These are phyloP conservation scores for Kwoniella dendrophila DNA, from an alignment of 768 basidiomycete genomes.

Conservation along the genomic window DNA sequence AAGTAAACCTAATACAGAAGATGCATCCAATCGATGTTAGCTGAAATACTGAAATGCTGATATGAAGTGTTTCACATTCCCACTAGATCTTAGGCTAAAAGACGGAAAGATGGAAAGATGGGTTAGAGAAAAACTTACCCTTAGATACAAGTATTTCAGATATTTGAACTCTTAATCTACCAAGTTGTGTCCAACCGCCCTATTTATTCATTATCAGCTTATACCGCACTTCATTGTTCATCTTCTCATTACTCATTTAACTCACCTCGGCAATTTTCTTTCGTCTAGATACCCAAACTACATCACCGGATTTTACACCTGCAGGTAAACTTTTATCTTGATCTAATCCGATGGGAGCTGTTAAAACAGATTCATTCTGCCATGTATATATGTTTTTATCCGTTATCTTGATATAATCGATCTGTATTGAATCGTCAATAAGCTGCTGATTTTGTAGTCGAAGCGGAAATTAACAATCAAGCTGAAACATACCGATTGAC, in stretches of 20 bases:
- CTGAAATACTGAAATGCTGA: too few relatives aligned
- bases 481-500: slow-evolving; percentile 31
- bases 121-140: slow-evolving; percentile 58
- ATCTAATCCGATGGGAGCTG: slow-evolving; percentile 36
- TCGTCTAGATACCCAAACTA: slow-evolving; percentile 54
- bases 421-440: slow-evolving; percentile 22
- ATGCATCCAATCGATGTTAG: too few relatives aligned
- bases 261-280: slow-evolving; percentile 54
- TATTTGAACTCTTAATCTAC: slow-evolving; percentile 67
- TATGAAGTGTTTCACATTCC: neutral
- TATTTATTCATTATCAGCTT: slow-evolving; percentile 49
- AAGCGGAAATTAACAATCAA: too few relatives aligned
- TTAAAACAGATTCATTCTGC: slow-evolving; percentile 44
- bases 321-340: slow-evolving; percentile 40
- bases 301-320: slow-evolving; percentile 51
- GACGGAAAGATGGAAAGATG: too few relatives aligned
- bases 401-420: slow-evolving; percentile 52
- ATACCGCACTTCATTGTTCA: neutral
- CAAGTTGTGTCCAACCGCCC: slow-evolving; percentile 85
- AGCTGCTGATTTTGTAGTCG: neutral
- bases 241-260: neutral
- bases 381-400: slow-evolving; percentile 44
- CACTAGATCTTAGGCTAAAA: too few relatives aligned
- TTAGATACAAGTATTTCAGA: slow-evolving; percentile 68
- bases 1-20: slow-evolving; percentile 61